A percentile compares a stretch with the other conserved stretches of the same genome.
phyloP scores from a whole-genome alignment of 192 early-diverging fungal species.

The Gigaspora rosea region DNA sequence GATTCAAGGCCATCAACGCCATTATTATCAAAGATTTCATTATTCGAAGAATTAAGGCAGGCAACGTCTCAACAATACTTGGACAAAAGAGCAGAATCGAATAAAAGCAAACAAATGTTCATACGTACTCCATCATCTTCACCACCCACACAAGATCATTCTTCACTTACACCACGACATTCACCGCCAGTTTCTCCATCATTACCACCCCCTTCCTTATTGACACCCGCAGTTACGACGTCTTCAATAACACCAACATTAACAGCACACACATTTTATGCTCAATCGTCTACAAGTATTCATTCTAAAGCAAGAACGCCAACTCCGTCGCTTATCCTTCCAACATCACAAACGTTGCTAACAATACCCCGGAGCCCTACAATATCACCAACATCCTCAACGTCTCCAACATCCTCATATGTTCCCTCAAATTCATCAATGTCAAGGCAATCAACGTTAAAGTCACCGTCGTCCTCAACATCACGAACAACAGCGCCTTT shows the following conservation, averaged over 20 bases:
- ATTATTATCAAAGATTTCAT: background rate
- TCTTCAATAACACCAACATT: background rate
- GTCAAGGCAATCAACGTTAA: too few relatives aligned
- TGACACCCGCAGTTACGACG: background rate
- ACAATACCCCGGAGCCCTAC: too few relatives aligned
- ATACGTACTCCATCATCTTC: background rate
- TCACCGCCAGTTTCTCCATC: constrained; percentile 11
- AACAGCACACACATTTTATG: background rate
- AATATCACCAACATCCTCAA: too few relatives aligned
- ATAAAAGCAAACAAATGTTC: background rate
- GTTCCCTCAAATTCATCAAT: too few relatives aligned
- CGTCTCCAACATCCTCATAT: too few relatives aligned
- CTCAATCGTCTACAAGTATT: too few relatives aligned
- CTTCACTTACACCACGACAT: background rate
- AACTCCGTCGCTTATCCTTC: too few relatives aligned
- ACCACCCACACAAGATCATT: background rate
- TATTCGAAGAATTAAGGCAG: background rate
- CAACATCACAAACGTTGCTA: too few relatives aligned
- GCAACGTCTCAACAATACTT: background rate
- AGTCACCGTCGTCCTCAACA: too few relatives aligned
- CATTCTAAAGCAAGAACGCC: too few relatives aligned
- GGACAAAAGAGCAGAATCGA: too few relatives aligned
- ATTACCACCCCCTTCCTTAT: background rate
- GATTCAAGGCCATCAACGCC: background rate
- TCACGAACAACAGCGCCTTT: too few relatives aligned